Evolutionary conservation across 2,329 filamentous ascomycete species (phyloP).

Genomic region (Diaporthe citrichinensis): DNA sequence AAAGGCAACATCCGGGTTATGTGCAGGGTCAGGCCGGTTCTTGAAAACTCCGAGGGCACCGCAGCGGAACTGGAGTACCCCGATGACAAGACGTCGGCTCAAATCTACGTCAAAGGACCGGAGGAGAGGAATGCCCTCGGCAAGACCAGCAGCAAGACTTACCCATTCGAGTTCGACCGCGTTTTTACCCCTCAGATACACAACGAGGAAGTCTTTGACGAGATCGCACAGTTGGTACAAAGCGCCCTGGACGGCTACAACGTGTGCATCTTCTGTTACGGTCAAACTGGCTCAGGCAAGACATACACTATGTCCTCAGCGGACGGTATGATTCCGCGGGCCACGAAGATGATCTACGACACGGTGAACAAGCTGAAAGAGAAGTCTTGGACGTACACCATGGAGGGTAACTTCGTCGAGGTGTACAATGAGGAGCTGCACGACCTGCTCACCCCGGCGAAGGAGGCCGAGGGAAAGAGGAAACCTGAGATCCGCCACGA

Average conservation of each 20-base stretch:
- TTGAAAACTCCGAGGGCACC: constrained; percentile 71
- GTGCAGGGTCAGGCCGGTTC: constrained; percentile 89
- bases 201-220: constrained; percentile 92
- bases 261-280: constrained; percentile 98
- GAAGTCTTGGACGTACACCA: constrained; percentile 94
- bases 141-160: constrained; percentile 81
- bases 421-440: constrained; percentile 99
- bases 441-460: constrained; percentile 78
- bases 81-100: constrained; percentile 86
- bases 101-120: constrained; percentile 86
- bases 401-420: constrained; percentile 96
- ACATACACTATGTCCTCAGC: constrained; percentile 94
- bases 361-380: constrained; percentile 86
- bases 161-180: constrained; percentile 92
- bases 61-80: constrained; percentile 85
- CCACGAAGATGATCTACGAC: constrained; percentile 93
- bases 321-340: constrained; percentile 95
- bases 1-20: constrained; percentile 99
- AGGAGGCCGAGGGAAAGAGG: constrained; percentile 80
- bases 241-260: constrained; percentile 98
- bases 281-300: constrained; percentile 97
- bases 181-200: constrained; percentile 85
- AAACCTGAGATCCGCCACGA: constrained; percentile 94
- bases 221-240: constrained; percentile 97
- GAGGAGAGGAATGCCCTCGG: constrained; percentile 87